Base-by-base conservation (phyloP, 129 eudicot genomes). In the Erigeron canadensis region DNA sequence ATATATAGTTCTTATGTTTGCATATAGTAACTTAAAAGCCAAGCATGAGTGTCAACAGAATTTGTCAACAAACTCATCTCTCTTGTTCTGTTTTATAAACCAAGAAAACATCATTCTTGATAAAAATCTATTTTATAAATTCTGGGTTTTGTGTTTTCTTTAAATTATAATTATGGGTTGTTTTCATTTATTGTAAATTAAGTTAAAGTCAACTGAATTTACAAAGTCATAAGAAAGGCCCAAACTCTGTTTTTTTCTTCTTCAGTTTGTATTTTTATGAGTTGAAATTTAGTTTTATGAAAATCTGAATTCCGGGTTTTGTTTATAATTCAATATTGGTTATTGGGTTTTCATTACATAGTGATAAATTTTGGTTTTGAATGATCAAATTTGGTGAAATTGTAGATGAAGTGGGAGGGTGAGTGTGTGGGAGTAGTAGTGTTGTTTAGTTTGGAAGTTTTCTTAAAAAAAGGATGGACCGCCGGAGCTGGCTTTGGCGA, bases 11-110 rank as follows among this genome's bases (percentile, higher is more conserved):
- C 7, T n/a, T 9, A 22, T 69, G 75, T 50, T 62, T 48, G n/a
- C 22, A 62, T 51, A 63, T 17, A 53, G 70, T 88, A 81, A 69
- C 83, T 83, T 83, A 77, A 47, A 88, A 88, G 88, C 88, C 61
- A 88, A 78, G 85, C 43, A 60, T 77, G 61, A 45, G 48, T 42
- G 42, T 53, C 65, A 67, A 70, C 76, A 63, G 18, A 51, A 58
- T 62, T 51, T 63, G 47, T 45, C 75, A 28, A 76, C 64, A n/a
- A 8, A 58, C 13, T 63, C 47, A 69, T 68, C 37, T 54, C 43
- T 41, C 28, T 71, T 44, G 18, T 39, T 17, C 16, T 37, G 66
- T 62, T 70, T 40, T 77, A 43, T 63, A 13, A 69, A 70, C 47
- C n/a, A 34, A 70, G 66, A 78, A 15, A 18, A 8, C 81, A 54